These are phyloP conservation scores for Fusarium pininemorale DNA, from an alignment of 2,329 filamentous ascomycete species.

Conservation along the genomic window DNA sequence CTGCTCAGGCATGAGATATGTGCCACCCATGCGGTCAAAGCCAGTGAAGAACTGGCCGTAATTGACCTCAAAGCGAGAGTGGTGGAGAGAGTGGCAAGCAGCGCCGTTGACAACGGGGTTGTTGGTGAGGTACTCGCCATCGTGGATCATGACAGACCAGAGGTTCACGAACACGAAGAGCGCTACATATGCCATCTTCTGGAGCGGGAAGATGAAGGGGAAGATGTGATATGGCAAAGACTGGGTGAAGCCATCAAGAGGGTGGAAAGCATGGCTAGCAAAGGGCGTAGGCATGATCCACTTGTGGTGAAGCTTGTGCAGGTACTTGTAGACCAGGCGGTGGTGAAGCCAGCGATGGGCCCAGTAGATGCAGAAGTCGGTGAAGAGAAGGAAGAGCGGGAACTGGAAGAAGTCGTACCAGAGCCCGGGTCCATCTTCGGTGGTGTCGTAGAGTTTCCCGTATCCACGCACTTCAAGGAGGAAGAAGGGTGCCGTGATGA, in stretches of 20 bases:
- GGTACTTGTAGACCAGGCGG: slow-evolving; percentile 77
- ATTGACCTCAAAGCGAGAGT: slow-evolving; percentile 70
- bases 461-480: slow-evolving; percentile 84
- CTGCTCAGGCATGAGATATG: slow-evolving; percentile 85
- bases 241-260: slow-evolving; percentile 89
- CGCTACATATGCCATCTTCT: slow-evolving; percentile 86
- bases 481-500: slow-evolving; percentile 85
- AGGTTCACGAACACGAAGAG: slow-evolving; percentile 95
- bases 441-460: slow-evolving; percentile 86
- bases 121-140: slow-evolving; percentile 93
- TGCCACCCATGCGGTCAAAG: slow-evolving; percentile 88
- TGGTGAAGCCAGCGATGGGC: slow-evolving; percentile 89
- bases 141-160: slow-evolving; percentile 96
- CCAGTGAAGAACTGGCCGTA: slow-evolving; percentile 94
- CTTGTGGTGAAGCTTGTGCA: slow-evolving; percentile 99
- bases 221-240: slow-evolving; percentile 92
- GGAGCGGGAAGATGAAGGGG: slow-evolving; percentile 90
- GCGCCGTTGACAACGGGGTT: slow-evolving; percentile 93
- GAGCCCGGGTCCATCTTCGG: slow-evolving; percentile 75
- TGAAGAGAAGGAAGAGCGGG: slow-evolving; percentile 87
- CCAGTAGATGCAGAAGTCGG: slow-evolving; percentile 91
- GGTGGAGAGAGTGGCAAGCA: slow-evolving; percentile 85
- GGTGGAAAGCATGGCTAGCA: slow-evolving; percentile 94
- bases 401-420: slow-evolving; percentile 87
- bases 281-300: slow-evolving; percentile 99